Evolutionary conservation across 1,284 basidiomycete species (phyloP).

Genomic region (Microbotryum violaceum): DNA sequence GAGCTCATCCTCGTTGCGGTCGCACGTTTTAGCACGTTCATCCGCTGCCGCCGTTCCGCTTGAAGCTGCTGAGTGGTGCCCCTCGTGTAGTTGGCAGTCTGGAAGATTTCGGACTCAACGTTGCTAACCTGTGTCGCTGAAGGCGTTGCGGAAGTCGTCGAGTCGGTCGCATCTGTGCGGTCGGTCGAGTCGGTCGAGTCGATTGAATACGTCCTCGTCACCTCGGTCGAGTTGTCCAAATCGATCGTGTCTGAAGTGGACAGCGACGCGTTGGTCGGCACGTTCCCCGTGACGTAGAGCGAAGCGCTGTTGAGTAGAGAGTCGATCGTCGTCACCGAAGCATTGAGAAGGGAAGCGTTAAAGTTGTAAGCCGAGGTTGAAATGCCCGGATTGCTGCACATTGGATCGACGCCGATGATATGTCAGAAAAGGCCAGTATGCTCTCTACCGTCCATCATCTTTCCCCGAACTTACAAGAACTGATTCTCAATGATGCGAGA

Average conservation of each 20-base stretch:
- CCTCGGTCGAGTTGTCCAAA: conserved; percentile 21
- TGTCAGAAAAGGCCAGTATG: conserved; percentile 54
- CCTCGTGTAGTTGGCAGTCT: not conserved
- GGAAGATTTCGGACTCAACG: not conserved
- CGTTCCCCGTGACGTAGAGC: conserved; percentile 30
- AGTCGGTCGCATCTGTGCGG: not conserved
- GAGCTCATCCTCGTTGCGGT: not conserved
- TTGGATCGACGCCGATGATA: conserved; percentile 49
- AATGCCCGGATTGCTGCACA: conserved; percentile 3
- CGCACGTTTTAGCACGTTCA: too few relatives aligned
- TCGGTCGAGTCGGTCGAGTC: not conserved
- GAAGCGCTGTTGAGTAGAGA: conserved; percentile 45
- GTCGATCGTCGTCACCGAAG: conserved; percentile 49
- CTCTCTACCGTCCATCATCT: conserved; percentile 26
- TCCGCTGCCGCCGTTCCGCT: too few relatives aligned
- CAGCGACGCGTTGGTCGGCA: conserved; percentile 52
- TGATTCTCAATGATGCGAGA: conserved; percentile 39
- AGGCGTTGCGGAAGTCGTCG: conserved; percentile 1
- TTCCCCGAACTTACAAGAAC: conserved; percentile 38
- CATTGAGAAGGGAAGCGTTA: conserved; percentile 54
- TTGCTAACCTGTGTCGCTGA: not conserved
- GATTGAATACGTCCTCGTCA: conserved; percentile 3
- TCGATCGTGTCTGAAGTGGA: conserved; percentile 58
- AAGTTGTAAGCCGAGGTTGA: conserved; percentile 46
- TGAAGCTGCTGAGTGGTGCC: too few relatives aligned